phyloP scores from a whole-genome alignment of 2,329 filamentous ascomycete genomes.

The Xylaria sp. region DNA sequence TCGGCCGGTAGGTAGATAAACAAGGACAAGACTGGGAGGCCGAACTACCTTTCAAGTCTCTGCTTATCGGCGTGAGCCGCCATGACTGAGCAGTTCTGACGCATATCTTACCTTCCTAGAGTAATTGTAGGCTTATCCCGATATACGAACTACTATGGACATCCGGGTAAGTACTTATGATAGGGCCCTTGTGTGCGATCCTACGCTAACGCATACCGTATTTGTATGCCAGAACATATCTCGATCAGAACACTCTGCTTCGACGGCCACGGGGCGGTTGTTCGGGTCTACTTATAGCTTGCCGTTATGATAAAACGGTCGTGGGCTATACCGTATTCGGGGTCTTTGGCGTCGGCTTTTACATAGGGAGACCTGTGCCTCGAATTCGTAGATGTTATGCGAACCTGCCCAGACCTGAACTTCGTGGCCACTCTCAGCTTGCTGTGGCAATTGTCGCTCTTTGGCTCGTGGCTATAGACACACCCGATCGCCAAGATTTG shows the following conservation, averaged over 20 bases:
- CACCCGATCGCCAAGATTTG: not conserved
- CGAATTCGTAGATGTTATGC: not conserved
- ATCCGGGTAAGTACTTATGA: not conserved
- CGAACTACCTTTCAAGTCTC: not conserved
- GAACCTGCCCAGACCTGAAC: not conserved
- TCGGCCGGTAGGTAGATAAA: not conserved
- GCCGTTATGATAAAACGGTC: slow-evolving; percentile 8
- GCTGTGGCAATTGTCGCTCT: not conserved
- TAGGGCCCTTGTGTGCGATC: not conserved
- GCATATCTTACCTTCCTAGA: not conserved
- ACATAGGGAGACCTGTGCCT: not conserved
- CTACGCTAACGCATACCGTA: slow-evolving; percentile 11
- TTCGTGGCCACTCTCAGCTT: slow-evolving; percentile 2
- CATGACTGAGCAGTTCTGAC: not conserved
- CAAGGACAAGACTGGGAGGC: not conserved
- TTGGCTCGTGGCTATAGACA: not conserved
- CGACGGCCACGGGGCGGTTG: not conserved
- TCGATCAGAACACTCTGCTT: not conserved
- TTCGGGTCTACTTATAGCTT: not conserved
- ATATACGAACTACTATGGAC: not conserved
- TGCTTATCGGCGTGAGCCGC: not conserved
- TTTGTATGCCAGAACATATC: not conserved
- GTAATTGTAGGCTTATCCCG: not conserved
- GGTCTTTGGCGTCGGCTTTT: not conserved
- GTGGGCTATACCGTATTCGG: not conserved